phyloP scores from a whole-genome alignment of 306 rosid genomes.

The Arachis hypogaea region DNA sequence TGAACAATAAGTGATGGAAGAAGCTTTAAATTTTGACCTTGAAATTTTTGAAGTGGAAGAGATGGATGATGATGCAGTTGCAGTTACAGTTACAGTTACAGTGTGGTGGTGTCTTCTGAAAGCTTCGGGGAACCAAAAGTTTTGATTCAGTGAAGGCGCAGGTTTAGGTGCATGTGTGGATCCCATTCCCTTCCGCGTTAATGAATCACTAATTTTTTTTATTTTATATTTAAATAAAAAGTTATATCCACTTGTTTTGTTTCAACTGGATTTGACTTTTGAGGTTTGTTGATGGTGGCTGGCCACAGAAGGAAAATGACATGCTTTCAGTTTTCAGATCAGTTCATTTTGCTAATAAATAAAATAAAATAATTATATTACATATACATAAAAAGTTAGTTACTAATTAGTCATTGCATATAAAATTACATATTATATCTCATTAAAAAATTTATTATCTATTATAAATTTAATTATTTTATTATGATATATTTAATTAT shows the following conservation, averaged over 20 bases:
- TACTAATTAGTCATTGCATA: too few species aligned
- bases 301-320: not conserved
- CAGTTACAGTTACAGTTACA: too few species aligned
- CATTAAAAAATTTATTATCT: too few species aligned
- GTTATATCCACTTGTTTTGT: not conserved
- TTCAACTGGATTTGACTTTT: slow-evolving; percentile 14
- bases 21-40: not conserved
- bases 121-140: slow-evolving; percentile 4
- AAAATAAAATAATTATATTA: too few species aligned
- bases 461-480: too few species aligned
- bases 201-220: not conserved
- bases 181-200: slow-evolving; percentile 10
- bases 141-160: slow-evolving; percentile 9
- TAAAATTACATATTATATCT: too few species aligned
- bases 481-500: too few species aligned
- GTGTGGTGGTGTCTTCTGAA: slow-evolving; percentile 9
- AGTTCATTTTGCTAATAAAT: not conserved
- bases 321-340: not conserved
- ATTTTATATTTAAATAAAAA: not conserved
- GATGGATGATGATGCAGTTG: not conserved
- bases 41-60: slow-evolving; percentile 8
- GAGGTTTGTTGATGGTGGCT: not conserved
- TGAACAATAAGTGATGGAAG: not conserved
- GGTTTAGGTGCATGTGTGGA: not conserved
- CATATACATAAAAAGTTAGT: too few species aligned